Evolutionary conservation across 1,284 basidiomycete genomes (phyloP), one percentile per base, ranked within the genome.

Genomic region (Tilletia walkeri): DNA sequence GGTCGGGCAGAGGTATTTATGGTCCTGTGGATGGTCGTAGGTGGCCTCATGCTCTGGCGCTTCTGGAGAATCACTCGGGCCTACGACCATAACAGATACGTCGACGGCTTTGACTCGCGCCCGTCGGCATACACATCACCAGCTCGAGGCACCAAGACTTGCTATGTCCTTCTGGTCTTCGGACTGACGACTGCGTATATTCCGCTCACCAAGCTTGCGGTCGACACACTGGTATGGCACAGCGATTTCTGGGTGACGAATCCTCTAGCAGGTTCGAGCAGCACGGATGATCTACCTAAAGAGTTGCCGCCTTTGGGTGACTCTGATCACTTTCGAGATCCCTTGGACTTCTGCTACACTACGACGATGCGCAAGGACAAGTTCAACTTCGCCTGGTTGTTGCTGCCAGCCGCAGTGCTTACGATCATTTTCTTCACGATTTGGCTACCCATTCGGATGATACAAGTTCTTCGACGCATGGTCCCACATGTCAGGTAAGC

Each of bases 271-370:
- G 89, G 89, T 76, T 73, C 12, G 34, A 53, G 89, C 75, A 67
- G 72, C 48, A 85, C 87, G 2, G 86, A n/a, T 84, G 83, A 87
- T 2, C 14, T 63, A 16, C 59, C 59, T 16, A 38, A 34, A 5
- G 88, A 1, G 75, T 86, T 4, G 86, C 88, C 4, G 82, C 89
- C 30, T 89, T 89, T 9, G 87, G 86, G 73, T 85, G 88, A 81
- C 90, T 85, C 80, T 86, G 88, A 66, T 53, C 68, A 72, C 18
- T 75, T 69, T 69, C 76, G 72, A 14, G 88, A 88, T 67, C 87
- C 90, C 2, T 80, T 90, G 69, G 90, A 92, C 82, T 92, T 92
- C 78, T 92, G 91, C 83, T 93, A 89, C 85, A 82, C 76, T 9
- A 84, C 84, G 10, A 83, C 90, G 2, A 89, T 91, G 90, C 87